Evolutionary conservation across 148 eudicot genomes (phyloP).

Genomic region (Rhododendron kiyosumense): DNA sequence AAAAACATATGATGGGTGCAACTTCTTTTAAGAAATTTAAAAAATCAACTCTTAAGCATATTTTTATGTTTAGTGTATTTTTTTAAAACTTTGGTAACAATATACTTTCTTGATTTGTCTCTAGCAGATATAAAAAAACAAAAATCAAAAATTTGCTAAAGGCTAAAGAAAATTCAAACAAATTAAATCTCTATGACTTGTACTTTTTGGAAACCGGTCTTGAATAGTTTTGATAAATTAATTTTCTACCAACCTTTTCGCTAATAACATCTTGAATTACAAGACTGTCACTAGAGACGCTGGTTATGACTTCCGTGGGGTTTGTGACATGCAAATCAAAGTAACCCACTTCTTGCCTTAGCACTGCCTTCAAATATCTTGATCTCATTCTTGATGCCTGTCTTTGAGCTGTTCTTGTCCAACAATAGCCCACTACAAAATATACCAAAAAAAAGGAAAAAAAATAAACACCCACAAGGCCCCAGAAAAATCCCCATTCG

Average conservation of each 20-base stretch:
- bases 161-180: no score
- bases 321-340: slow-evolving; percentile 63
- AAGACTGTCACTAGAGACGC: slow-evolving; percentile 67
- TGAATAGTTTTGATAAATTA: not conserved
- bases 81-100: no score
- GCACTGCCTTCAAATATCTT: slow-evolving; percentile 65
- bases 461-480: not conserved
- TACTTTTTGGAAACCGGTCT: not conserved
- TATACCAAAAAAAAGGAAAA: not conserved
- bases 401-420: slow-evolving; percentile 78
- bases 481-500: not conserved
- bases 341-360: slow-evolving; percentile 76
- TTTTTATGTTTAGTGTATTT: no score
- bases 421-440: slow-evolving; percentile 66
- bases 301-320: slow-evolving; percentile 58
- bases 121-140: no score
- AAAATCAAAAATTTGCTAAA: no score
- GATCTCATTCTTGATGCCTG: slow-evolving; percentile 67
- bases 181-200: no score
- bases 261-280: slow-evolving; percentile 66
- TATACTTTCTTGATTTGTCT: no score
- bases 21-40: no score
- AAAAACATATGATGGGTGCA: no score
- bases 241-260: not conserved
- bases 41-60: no score